Evolutionary conservation across 768 basidiomycete species (phyloP).

Genomic region (Mycena chlorophos): DNA sequence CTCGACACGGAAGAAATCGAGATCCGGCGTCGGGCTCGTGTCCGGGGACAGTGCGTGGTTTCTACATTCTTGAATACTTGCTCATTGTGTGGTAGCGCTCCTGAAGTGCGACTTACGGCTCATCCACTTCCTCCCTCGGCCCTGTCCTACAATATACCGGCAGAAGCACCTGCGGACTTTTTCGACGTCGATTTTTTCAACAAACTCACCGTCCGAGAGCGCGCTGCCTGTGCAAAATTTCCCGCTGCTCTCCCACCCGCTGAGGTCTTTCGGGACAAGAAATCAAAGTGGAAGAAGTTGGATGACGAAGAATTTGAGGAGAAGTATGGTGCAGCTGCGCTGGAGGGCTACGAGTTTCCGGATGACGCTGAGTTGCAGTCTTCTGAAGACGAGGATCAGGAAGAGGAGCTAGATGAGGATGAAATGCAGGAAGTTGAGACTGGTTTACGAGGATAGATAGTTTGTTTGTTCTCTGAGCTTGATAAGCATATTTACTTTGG

Average conservation of each 20-base stretch:
- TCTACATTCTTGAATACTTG: background rate
- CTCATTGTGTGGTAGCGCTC: background rate
- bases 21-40: background rate
- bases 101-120: background rate
- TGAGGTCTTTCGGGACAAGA: background rate
- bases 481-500: too few relatives aligned
- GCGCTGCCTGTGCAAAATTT: background rate
- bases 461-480: too few relatives aligned
- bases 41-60: background rate
- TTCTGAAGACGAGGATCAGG: conserved; percentile 4
- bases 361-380: background rate
- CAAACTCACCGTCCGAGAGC: background rate
- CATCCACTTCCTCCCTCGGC: background rate
- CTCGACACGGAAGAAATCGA: background rate
- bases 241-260: conserved; percentile 1
- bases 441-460: too few relatives aligned
- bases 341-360: conserved; percentile 6
- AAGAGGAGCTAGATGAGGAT: conserved; percentile 1
- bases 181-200: background rate
- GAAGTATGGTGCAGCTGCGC: conserved; percentile 8
- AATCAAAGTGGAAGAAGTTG: conserved; percentile 8
- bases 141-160: background rate
- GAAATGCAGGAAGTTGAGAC: conserved; percentile 21
- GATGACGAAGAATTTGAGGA: conserved; percentile 9
- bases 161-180: background rate